Conservation (phyloP, 176 grass and related monocot species). For the Triticum monococcum region DNA sequence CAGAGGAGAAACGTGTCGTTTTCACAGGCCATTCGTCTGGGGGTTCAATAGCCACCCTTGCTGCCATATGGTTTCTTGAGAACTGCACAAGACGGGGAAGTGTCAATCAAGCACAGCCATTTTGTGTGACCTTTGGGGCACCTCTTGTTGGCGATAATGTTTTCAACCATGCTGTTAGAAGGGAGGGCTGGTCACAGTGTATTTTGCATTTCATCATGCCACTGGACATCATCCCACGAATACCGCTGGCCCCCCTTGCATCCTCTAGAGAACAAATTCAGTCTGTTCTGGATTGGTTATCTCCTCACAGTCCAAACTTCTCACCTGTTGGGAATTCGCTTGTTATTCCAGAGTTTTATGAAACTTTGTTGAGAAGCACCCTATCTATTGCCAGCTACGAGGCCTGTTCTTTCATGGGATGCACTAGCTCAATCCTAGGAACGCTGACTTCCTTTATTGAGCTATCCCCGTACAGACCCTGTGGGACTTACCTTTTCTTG, state of each 20-base stretch:
- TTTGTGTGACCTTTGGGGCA: conserved; percentile 90
- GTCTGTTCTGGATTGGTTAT: conserved; percentile 63
- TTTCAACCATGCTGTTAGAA: conserved; percentile 77
- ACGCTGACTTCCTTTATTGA: conserved; percentile 78
- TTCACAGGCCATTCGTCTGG: conserved; percentile 92
- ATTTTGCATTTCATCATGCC: conserved; percentile 85
- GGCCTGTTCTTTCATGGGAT: conserved; percentile 92
- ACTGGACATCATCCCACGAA: conserved; percentile 75
- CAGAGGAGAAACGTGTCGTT: conserved; percentile 70
- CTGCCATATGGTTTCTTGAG: conserved; percentile 92
- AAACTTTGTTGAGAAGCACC: conserved; percentile 60
- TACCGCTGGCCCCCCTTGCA: conserved; percentile 59
- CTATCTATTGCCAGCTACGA: conserved; percentile 82
- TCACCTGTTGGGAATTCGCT: conserved; percentile 46
- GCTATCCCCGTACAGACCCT: conserved; percentile 87
- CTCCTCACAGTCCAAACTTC: conserved; percentile 50
- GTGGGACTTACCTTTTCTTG: conserved; percentile 70
- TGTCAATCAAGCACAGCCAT: conserved; percentile 61
- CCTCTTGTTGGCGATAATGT: conserved; percentile 78
- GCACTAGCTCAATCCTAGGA: conserved; percentile 75
- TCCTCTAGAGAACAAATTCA: conserved; percentile 73
- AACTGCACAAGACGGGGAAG: conserved; percentile 51
- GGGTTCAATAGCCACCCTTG: conserved; percentile 71
- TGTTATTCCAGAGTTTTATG: conserved; percentile 59
- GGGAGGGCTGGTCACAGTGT: conserved; percentile 78